phyloP scores from a whole-genome alignment of 768 basidiomycete species.

The Mycena leptocephala region DNA sequence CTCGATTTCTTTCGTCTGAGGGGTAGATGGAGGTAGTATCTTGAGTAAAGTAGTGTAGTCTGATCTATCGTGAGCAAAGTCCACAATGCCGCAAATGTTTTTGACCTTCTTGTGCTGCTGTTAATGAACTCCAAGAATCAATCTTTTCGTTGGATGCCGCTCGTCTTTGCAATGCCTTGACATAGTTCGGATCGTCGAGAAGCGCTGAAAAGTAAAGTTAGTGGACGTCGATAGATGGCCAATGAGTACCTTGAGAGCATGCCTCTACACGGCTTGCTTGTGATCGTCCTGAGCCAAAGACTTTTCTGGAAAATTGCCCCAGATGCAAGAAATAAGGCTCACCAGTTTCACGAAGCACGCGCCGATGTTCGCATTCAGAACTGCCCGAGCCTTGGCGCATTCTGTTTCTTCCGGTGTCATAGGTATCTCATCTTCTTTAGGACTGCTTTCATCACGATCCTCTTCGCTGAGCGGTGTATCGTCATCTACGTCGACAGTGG shows the following conservation, averaged over 20 bases:
- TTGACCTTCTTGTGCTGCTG: conserved; percentile 88
- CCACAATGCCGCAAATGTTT: neutral
- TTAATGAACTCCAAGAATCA: conserved; percentile 87
- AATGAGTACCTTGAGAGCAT: conserved; percentile 79
- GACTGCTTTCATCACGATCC: conserved; percentile 27
- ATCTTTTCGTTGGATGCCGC: conserved; percentile 88
- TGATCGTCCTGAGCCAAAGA: conserved; percentile 73
- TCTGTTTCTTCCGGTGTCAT: conserved; percentile 56
- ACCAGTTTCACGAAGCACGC: conserved; percentile 90
- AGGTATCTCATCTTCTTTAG: conserved; percentile 41
- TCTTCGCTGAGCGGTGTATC: conserved; percentile 40
- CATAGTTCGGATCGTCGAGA: conserved; percentile 87
- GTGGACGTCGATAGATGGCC: neutral
- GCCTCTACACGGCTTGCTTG: conserved; percentile 85
- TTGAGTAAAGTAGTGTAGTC: conserved; percentile 86
- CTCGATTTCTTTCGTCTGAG: conserved; percentile 64
- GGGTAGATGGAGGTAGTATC: conserved; percentile 71
- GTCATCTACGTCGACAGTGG: conserved; percentile 32
- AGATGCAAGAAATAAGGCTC: conserved; percentile 42
- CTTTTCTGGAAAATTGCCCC: conserved; percentile 7
- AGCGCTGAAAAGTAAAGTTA: conserved; percentile 68
- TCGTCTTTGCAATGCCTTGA: conserved; percentile 93
- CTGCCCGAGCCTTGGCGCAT: conserved; percentile 74
- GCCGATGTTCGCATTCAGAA: conserved; percentile 90
- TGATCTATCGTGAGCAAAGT: conserved; percentile 47